Evolutionary conservation across 805 yeast genomes (phyloP), one percentile per base, ranked within the genome.

Genomic region (Candida taoyuanica): DNA sequence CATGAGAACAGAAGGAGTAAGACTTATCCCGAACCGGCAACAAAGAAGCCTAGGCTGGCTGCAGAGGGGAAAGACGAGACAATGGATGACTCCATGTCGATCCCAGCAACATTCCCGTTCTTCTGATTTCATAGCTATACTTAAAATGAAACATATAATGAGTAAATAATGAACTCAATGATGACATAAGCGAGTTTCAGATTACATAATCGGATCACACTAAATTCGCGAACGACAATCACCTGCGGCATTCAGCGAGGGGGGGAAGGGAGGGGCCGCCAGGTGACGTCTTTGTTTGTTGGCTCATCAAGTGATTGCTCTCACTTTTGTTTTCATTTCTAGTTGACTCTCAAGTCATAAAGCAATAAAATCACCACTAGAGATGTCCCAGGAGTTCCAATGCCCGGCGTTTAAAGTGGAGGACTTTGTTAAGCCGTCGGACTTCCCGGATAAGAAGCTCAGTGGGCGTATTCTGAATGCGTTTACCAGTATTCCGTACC

Each of bases 401-500:
- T 34, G 43, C 20, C 41, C 49, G 11, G 30, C 33, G 29, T 20
- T 44, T 33, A 36, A 36, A 33, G 24, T 31, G 17, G 46, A 46
- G 26, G 42, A 39, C 19, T 53, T 55, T 21, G 42, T 55, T 31
- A 49, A 47, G 33, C 56, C 58, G n/a, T 32, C 46, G 2, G 58
- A 52, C 42, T 52, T 29, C 37, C 42, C 43, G 7, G 40, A 35
- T 34, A 46, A 48, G 44, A 51, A 54, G 31, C 43, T 56, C 13
- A 50, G 53, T 31, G 94, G 94, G 0, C 65, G 94, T 23, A 73
- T 85, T 35, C 60, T 85, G 48, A 73, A 75, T 43, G 85, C 78
- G 34, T 74, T 81, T 68, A 74, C 89, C 13, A 74, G 71, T 47
- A 67, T 85, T 40, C 88, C 93, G 4, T 72, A 75, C 33, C 81